Evolutionary conservation across 2,329 filamentous ascomycete genomes (phyloP), one percentile per base, ranked within the genome.

Genomic region (Colletotrichum spinosum): DNA sequence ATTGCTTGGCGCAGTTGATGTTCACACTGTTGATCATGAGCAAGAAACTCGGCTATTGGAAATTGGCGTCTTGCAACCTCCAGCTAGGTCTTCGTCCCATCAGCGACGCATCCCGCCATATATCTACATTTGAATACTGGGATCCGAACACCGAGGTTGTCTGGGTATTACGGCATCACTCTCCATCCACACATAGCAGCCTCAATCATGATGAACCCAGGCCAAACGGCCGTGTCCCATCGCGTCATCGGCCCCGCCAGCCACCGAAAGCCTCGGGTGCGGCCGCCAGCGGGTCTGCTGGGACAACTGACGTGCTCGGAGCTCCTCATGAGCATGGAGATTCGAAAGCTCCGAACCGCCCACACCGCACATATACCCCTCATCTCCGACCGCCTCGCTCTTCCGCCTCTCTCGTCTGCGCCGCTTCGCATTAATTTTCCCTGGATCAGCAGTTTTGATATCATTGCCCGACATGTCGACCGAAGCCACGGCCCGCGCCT

Each of bases 401-500:
- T 33, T 48, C 42, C 12, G 17, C 38, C 25, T 2, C 2, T 37
- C 8, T 6, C n/a, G 48, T 17, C 5, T 8, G 34, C 49, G 25
- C 39, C 5, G n/a, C 51, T 8, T 15, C 12, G 9, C 38, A 54
- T 4, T 25, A 17, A 13, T 8, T 35, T 8, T 2, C 33, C 51
- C 38, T 33, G 33, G 15, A 33, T 39, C 1, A 50, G 37, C 46
- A 34, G 11, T 15, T n/a, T 41, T 38, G 6, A 49, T 12, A 39
- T 48, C 13, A 41, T 57, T 50, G 51, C 48, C 55, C 69, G 81
- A 74, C 44, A 88, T 88, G 85, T 78, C 85, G 25, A 92, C 92
- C 81, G 90, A 94, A 75, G 84, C 88, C 51, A 87, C 91, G 50
- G 89, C 93, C 50, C 89, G 88, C 68, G 84, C 85, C 11, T 97